Conservation (phyloP, 192 early-diverging fungal species). For the Neocallimastix lanati region DNA sequence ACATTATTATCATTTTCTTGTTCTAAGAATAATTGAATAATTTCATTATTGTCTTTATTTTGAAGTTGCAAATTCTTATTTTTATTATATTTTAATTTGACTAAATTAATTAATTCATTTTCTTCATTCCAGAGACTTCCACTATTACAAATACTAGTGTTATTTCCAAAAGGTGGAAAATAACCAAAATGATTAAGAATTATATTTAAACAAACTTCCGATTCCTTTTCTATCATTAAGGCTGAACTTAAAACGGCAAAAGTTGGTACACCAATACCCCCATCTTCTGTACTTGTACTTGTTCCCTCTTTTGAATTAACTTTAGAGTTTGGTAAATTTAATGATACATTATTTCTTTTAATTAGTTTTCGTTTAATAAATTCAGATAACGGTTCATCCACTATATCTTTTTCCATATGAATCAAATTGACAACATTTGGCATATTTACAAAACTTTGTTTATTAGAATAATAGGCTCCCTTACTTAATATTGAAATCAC, state of each 20-base stretch:
- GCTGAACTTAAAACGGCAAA: slow-evolving; percentile 29
- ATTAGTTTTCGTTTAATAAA: not conserved
- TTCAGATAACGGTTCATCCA: slow-evolving; percentile 10
- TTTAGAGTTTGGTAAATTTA: slow-evolving; percentile 3
- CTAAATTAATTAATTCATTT: slow-evolving; percentile 5
- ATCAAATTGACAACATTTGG: not conserved
- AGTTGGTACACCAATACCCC: slow-evolving; percentile 22
- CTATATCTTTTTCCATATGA: not conserved
- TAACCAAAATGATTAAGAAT: slow-evolving; percentile 51
- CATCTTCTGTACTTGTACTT: slow-evolving; percentile 17
- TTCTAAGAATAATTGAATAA: not conserved
- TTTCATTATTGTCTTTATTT: not conserved
- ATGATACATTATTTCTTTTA: slow-evolving; percentile 5
- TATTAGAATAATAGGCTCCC: slow-evolving; percentile 43
- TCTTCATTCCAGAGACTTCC: slow-evolving; percentile 47
- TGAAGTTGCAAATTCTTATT: not conserved
- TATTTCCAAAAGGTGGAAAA: slow-evolving; percentile 45
- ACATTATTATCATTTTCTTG: not conserved
- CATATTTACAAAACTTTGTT: slow-evolving; percentile 23
- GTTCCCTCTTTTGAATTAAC: not conserved
- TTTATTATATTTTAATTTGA: not conserved
- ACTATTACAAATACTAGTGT: slow-evolving; percentile 33
- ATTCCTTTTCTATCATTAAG: slow-evolving; percentile 44
- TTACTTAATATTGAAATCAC: slow-evolving; percentile 49
- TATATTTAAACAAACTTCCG: slow-evolving; percentile 50